phyloP scores from a whole-genome alignment of 2,329 filamentous ascomycete genomes.

The Ambrosiella cleistominuta region DNA sequence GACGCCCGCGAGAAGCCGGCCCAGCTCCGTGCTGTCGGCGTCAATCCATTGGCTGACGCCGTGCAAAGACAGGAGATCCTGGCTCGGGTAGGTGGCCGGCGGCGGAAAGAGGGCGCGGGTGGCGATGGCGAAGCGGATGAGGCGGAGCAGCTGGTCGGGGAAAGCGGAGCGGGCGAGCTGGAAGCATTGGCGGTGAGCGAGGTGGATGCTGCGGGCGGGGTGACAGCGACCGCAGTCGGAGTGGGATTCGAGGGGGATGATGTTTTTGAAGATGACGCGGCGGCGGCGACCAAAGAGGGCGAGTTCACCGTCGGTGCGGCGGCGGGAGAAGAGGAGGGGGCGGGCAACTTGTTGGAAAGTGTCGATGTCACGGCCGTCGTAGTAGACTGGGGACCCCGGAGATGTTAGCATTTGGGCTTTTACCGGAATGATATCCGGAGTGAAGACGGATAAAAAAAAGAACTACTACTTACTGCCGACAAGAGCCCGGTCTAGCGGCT shows the following conservation, averaged over 20 bases:
- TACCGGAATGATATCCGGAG: neutral
- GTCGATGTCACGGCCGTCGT: conserved; percentile 9
- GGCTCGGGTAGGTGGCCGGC: conserved; percentile 7
- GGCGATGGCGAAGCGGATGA: conserved; percentile 10
- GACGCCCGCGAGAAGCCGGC: conserved; percentile 2
- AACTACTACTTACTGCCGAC: conserved; percentile 7
- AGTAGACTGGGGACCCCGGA: conserved; percentile 7
- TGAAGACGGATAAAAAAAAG: too few species aligned
- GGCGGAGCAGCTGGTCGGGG: conserved; percentile 5
- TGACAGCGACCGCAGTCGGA: conserved; percentile 10
- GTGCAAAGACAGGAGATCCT: conserved; percentile 8
- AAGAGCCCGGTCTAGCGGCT: neutral
- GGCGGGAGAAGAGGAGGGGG: conserved; percentile 6
- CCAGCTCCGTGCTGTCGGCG: neutral
- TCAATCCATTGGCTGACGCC: neutral
- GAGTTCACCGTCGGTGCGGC: conserved; percentile 10
- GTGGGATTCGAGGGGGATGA: conserved; percentile 10
- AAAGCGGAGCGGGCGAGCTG: conserved; percentile 5
- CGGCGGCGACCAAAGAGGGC: conserved; percentile 5
- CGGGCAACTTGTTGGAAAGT: conserved; percentile 9
- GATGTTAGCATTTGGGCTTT: neutral
- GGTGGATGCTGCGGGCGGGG: conserved; percentile 8
- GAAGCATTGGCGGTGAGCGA: conserved; percentile 11
- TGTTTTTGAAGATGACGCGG: conserved; percentile 12
- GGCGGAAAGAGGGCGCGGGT: conserved; percentile 11